These are phyloP conservation scores for Urochloa ruziziensis DNA, from an alignment of 176 grass and related monocot species.

Conservation along the genomic window DNA sequence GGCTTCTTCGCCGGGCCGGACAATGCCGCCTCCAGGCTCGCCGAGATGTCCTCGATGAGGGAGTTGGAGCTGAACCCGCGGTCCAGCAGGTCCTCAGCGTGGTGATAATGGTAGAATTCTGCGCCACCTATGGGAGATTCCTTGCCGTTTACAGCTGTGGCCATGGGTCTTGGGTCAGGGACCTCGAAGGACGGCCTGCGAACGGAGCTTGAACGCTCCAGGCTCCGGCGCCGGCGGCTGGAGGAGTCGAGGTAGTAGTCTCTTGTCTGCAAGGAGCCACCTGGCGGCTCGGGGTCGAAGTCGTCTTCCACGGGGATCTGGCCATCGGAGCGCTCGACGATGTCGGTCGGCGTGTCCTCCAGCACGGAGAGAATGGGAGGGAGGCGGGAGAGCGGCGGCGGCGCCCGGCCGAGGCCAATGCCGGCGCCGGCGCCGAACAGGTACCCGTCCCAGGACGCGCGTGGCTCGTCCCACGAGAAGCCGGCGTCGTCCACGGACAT, in stretches of 20 bases:
- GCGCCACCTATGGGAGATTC: constrained; percentile 66
- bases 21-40: constrained; percentile 76
- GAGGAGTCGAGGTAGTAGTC: constrained; percentile 89
- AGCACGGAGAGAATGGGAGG: constrained; percentile 87
- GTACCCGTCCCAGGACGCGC: constrained; percentile 98
- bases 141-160: constrained; percentile 12
- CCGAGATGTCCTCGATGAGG: constrained; percentile 80
- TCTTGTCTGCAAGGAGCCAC: constrained; percentile 58
- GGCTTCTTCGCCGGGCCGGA: constrained; percentile 70
- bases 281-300: constrained; percentile 41
- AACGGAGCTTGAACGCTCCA: constrained; percentile 74
- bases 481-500: constrained; percentile 92
- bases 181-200: constrained; percentile 40
- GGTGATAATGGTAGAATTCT: constrained; percentile 87
- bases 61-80: constrained; percentile 91
- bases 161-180: constrained; percentile 40
- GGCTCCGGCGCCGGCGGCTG: constrained; percentile 61
- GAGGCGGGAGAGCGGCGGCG: constrained; percentile 67
- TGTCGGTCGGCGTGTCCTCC: constrained; percentile 60
- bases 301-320: constrained; percentile 97
- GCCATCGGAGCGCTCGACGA: constrained; percentile 77
- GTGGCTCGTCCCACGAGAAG: constrained; percentile 88
- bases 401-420: constrained; percentile 48
- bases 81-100: constrained; percentile 66
- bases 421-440: constrained; percentile 57